Conservation (phyloP, 768 basidiomycete genomes). For the Serpula lacrymans region DNA sequence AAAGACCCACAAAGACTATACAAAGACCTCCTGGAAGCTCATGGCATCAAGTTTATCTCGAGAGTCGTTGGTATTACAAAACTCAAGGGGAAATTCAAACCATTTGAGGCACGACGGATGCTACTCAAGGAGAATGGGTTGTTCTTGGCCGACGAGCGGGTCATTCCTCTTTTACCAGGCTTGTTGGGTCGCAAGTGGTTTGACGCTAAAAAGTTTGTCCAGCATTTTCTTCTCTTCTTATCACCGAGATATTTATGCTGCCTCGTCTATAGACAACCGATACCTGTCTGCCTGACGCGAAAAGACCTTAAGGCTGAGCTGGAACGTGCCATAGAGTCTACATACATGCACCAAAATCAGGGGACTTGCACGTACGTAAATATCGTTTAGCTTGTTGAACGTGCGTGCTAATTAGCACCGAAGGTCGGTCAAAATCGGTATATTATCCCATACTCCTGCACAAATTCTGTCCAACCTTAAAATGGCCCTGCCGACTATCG, state of each 20-base stretch:
- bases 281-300: constrained; percentile 84
- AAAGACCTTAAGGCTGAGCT: constrained; percentile 92
- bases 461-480: constrained; percentile 80
- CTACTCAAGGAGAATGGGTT: constrained; percentile 86
- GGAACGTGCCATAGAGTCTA: constrained; percentile 88
- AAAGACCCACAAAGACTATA: constrained; percentile 96
- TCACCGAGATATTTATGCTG: constrained; percentile 5
- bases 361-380: constrained; percentile 86
- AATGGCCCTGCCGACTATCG: constrained; percentile 71
- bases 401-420: background rate
- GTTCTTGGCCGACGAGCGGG: constrained; percentile 90
- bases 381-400: background rate
- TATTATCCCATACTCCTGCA: constrained; percentile 63
- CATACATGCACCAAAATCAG: constrained; percentile 93
- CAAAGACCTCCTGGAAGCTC: constrained; percentile 82
- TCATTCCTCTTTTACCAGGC: constrained; percentile 83
- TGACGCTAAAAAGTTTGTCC: constrained; percentile 86
- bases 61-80: constrained; percentile 90
- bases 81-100: constrained; percentile 90
- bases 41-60: constrained; percentile 85
- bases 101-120: constrained; percentile 77
- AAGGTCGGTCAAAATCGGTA: constrained; percentile 84
- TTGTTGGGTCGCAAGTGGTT: constrained; percentile 90
- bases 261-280: constrained; percentile 68
- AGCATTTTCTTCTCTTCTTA: background rate